Base-by-base conservation (phyloP, 2,329 filamentous ascomycete species). In the Furcasterigmium furcatum region DNA sequence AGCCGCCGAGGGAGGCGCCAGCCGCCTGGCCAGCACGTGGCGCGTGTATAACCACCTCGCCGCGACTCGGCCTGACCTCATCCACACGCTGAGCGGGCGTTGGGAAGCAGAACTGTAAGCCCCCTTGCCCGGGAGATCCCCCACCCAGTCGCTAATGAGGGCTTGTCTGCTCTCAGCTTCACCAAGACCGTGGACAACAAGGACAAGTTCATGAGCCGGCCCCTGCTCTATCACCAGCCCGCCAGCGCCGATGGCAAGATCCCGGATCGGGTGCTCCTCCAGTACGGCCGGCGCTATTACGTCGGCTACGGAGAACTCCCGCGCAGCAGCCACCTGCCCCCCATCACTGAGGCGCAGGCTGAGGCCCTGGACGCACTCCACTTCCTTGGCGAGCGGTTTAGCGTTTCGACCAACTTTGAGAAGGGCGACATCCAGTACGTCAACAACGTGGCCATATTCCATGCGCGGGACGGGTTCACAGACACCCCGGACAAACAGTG, bases 31-130 rank as follows among this genome's bases (percentile, higher is more conserved):
- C 0, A 80, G 78, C 53, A 77, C 72, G 21, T 79, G 76, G 72
- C 66, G 67, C 3, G 75, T 85, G 3, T 85, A 85, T 57, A 85
- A 85, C 51, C 74, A 84, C 56, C 65, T 86, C 3, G 80, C 81
- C 0, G 62, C 61, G 16, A 77, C 71, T 2, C 62, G 80, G 16
- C 81, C 81, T 0, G 81, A 85, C 53, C 61, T 85, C 12, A 76
- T 87, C 27, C 65, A 70, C 4, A 82, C 77, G 0, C 60, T 86
- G 21, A 63, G 75, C 0, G 67, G 74, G 52, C 73, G 61, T 50
- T 83, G 59, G 80, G 60, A 65, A 73, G 39, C 74, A 21, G 68
- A 72, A 24, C 55, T 61, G 68, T 70, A 50, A 54, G 62, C 48
- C 13, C 65, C n/a, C 10, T 2, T n/a, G 25, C 13, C n/a, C n/a